Evolutionary conservation across 1,139 yeast genomes (phyloP), one percentile per base, ranked within the genome.

Genomic region (Sugiyamaella grinbergsii): DNA sequence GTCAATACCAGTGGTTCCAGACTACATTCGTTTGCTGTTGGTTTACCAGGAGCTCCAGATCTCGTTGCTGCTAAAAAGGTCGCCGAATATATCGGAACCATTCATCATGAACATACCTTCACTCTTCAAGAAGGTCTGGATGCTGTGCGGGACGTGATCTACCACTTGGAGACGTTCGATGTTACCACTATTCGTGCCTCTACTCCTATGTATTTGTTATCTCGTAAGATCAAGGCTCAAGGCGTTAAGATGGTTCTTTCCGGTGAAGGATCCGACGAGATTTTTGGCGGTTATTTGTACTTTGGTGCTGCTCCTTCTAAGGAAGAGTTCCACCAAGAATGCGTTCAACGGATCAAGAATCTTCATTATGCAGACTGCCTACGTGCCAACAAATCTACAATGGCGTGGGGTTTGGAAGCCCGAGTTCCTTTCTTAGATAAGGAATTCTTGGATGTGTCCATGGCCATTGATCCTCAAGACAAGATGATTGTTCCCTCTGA

Each of bases 331-430:
- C 98, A 93, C 73, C 77, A 82, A 59, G 99, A 93, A 76, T 86
- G 95, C 73, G 96, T 94, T 56, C 77, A 85, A 75, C 82, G 99
- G 71, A 97, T 93, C 63, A 89, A 93, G 79, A 91, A 93, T 91
- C 79, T 93, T 73, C 97, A 93, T 73, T 83, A 83, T 64, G 91
- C 98, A 57, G 98, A 93, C 76, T 91, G 98, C 77, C 78, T 93
- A 69, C 85, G 99, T 73, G 99, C 99, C 61, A 93, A 93, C 88
- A 93, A 93, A 76, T 91, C 98, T 31, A 93, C 99, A 57, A 88
- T 93, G 97, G 98, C 99, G 37, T 93, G 99, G 99, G 99, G 99
- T 71, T 81, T 93, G 61, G 99, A 93, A 77, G 98, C 98, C 55
- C 87, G 99, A 75, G 98, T 93, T 63, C 99, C 99, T 60, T 93